Evolutionary conservation across 1,284 basidiomycete species (phyloP).

Genomic region (Amylostereum chailletii): DNA sequence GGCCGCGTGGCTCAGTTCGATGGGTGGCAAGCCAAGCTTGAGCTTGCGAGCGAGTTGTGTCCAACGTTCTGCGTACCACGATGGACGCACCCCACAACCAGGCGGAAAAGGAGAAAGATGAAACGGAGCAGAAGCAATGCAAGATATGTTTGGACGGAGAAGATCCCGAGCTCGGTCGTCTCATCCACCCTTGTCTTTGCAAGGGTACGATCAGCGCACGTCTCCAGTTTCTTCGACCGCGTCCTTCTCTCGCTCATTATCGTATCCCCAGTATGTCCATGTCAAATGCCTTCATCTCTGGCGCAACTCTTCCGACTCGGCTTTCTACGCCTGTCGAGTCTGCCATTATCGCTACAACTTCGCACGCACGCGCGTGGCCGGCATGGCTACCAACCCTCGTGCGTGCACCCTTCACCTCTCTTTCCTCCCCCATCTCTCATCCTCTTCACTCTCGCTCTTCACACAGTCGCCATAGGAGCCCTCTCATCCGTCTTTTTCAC

Average conservation of each 20-base stretch:
- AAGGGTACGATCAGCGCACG: conserved; percentile 72
- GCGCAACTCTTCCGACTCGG: conserved; percentile 52
- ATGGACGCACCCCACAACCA: too few species aligned
- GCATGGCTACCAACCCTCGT: conserved; percentile 70
- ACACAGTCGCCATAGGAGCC: conserved; percentile 53
- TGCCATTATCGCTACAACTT: conserved; percentile 71
- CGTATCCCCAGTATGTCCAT: conserved; percentile 52
- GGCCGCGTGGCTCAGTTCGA: too few species aligned
- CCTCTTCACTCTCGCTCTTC: conserved; percentile 1
- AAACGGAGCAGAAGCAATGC: conserved; percentile 48
- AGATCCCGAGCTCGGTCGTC: conserved; percentile 52
- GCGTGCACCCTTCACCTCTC: conserved; percentile 14
- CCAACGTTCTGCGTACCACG: too few species aligned
- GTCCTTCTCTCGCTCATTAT: conserved; percentile 10
- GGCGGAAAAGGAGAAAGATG: neutral
- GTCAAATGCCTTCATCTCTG: conserved; percentile 67
- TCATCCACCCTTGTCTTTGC: conserved; percentile 72
- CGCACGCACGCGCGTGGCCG: conserved; percentile 54
- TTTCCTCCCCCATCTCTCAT: neutral
- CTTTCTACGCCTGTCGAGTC: conserved; percentile 70
- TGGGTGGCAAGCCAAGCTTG: too few species aligned
- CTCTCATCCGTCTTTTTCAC: conserved; percentile 61
- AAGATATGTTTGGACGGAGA: conserved; percentile 68
- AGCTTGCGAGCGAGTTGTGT: too few species aligned
- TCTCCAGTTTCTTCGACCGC: conserved; percentile 9